A percentile compares a stretch with the other conserved stretches of the same genome.
These are phyloP conservation scores for Oryza officinalis DNA, from an alignment of 176 grass and related monocot species.

Conservation along the genomic window DNA sequence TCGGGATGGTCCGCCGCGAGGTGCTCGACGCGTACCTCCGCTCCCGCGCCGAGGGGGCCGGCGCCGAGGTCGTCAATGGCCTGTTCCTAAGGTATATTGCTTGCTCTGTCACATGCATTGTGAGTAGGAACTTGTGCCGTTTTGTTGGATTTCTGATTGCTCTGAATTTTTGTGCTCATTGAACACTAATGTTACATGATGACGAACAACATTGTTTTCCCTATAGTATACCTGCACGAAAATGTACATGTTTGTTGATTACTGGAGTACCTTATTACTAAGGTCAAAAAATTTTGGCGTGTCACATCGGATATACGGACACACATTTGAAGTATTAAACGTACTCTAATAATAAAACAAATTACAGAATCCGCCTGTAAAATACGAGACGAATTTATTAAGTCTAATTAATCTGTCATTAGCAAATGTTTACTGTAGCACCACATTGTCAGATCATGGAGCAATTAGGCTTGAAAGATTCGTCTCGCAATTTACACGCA, in stretches of 20 bases:
- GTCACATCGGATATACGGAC: no score
- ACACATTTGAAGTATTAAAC: no score
- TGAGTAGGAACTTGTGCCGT: not conserved
- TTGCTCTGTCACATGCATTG: not conserved
- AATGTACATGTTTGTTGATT: not conserved
- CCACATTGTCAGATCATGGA: no score
- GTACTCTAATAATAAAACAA: no score
- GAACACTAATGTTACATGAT: not conserved
- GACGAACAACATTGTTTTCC: not conserved
- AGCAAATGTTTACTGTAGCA: no score
- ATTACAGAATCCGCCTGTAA: no score
- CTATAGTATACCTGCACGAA: not conserved
- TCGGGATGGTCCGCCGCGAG: conserved; percentile 96
- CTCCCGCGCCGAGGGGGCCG: conserved; percentile 57
- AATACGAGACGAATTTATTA: no score
- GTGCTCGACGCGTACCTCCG: conserved; percentile 91
- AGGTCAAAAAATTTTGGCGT: no score
- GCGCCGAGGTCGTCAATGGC: conserved; percentile 81
- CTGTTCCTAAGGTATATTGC: conserved; percentile 71
- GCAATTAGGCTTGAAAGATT: no score
- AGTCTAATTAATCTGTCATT: no score
- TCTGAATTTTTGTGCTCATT: not conserved
- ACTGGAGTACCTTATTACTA: not conserved
- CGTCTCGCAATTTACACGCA: no score
- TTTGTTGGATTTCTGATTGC: not conserved